These are phyloP conservation scores for Hanseniaspora singularis DNA, from an alignment of 805 yeast genomes.

Conservation along the genomic window DNA sequence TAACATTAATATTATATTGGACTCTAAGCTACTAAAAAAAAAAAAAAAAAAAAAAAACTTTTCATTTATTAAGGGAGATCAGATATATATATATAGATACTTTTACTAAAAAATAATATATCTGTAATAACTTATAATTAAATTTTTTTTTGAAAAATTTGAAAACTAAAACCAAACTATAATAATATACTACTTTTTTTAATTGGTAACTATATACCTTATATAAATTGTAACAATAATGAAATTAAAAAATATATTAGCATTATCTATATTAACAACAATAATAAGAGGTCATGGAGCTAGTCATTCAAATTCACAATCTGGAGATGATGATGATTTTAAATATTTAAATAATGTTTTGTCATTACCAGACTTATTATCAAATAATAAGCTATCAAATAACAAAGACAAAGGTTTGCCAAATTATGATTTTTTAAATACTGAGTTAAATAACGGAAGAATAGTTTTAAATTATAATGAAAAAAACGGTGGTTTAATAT, in stretches of 20 bases:
- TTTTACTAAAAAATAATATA: too few relatives aligned
- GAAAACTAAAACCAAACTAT: too few relatives aligned
- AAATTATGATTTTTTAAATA: constrained; percentile 6
- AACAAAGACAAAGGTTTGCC: constrained; percentile 14
- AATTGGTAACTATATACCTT: background rate
- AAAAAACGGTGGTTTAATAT: constrained; percentile 6
- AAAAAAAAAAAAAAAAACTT: too few relatives aligned
- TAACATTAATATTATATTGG: too few relatives aligned
- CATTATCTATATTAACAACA: background rate
- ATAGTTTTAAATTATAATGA: constrained; percentile 7
- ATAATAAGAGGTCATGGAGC: background rate
- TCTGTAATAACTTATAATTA: too few relatives aligned
- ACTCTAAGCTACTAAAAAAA: too few relatives aligned
- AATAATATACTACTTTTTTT: too few relatives aligned
- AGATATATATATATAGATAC: too few relatives aligned
- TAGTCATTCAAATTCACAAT: background rate
- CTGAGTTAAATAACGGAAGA: constrained; percentile 12
- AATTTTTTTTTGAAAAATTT: too few relatives aligned
- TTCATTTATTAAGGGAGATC: too few relatives aligned
- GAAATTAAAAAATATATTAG: background rate
- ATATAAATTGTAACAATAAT: background rate
- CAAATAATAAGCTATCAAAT: constrained; percentile 6
- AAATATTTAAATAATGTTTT: constrained; percentile 8
- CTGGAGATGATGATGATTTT: constrained; percentile 9
- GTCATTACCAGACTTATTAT: constrained; percentile 9